phyloP scores from a whole-genome alignment of 208 protist species.

The Leptomonas seymouri region DNA sequence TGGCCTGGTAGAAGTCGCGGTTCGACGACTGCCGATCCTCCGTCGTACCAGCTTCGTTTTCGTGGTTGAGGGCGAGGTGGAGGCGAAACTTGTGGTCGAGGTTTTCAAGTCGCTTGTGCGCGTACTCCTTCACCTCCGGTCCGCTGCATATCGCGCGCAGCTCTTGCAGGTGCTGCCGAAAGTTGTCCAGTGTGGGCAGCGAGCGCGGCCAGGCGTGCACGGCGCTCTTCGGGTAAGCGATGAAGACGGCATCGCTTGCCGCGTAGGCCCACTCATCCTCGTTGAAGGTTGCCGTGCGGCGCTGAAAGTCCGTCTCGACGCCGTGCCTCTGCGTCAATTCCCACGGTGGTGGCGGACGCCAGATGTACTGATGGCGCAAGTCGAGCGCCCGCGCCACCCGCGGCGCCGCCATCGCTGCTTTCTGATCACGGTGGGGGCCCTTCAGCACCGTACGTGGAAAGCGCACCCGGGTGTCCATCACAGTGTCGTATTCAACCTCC shows the following conservation, averaged over 20 bases:
- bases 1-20: slow-evolving; percentile 95
- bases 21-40: slow-evolving; percentile 87
- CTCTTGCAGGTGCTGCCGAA: slow-evolving; percentile 74
- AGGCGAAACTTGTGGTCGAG: slow-evolving; percentile 95
- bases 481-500: slow-evolving; percentile 86
- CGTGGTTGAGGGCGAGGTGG: slow-evolving; percentile 94
- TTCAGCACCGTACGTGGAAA: slow-evolving; percentile 90
- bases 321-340: slow-evolving; percentile 57
- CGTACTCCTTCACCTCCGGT: slow-evolving; percentile 92
- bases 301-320: slow-evolving; percentile 86
- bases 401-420: slow-evolving; percentile 45
- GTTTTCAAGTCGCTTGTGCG: slow-evolving; percentile 90
- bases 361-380: slow-evolving; percentile 82
- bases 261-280: slow-evolving; percentile 91
- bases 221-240: slow-evolving; percentile 73
- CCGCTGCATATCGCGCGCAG: slow-evolving; percentile 72
- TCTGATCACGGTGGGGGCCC: slow-evolving; percentile 48
- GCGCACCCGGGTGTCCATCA: slow-evolving; percentile 82
- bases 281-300: slow-evolving; percentile 85
- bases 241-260: slow-evolving; percentile 88
- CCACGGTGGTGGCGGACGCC: slow-evolving; percentile 79
- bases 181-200: slow-evolving; percentile 82
- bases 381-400: slow-evolving; percentile 71
- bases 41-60: slow-evolving; percentile 87
- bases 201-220: slow-evolving; percentile 83